Conservation (phyloP, 805 yeast genomes). For the Saccharomyces mikatae region DNA sequence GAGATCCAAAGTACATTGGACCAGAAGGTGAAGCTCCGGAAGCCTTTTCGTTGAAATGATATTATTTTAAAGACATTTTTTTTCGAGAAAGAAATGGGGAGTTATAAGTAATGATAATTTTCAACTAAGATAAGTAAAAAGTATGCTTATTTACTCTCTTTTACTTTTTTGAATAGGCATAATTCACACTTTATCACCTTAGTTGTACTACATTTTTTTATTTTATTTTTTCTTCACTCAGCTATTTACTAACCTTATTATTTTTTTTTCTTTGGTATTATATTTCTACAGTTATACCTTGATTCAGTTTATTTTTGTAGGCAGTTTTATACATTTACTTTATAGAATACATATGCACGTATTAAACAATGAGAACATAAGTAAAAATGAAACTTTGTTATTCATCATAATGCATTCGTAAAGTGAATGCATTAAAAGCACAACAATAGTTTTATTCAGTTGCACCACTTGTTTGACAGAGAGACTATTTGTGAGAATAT, state of each 20-base stretch:
- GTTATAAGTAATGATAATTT: neutral
- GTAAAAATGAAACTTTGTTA: neutral
- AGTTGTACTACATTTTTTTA: neutral
- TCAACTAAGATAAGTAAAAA: neutral
- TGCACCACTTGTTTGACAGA: neutral
- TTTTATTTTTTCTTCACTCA: neutral
- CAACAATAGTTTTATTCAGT: neutral
- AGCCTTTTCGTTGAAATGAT: constrained; percentile 30
- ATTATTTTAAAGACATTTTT: neutral
- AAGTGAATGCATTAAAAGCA: neutral
- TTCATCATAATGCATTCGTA: neutral
- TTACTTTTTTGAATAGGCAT: neutral
- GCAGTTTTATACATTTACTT: neutral
- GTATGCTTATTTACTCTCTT: neutral
- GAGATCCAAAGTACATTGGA: constrained; percentile 79
- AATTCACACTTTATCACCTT: neutral
- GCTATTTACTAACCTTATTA: neutral
- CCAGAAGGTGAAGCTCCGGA: constrained; percentile 93
- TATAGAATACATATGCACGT: neutral
- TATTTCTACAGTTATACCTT: neutral
- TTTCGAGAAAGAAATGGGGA: neutral
- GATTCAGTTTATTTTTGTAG: neutral
- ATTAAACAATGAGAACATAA: neutral
- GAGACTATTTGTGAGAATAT: neutral
- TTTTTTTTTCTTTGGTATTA: neutral